phyloP scores from a whole-genome alignment of 1,284 basidiomycete species.

The Waitea zeae region DNA sequence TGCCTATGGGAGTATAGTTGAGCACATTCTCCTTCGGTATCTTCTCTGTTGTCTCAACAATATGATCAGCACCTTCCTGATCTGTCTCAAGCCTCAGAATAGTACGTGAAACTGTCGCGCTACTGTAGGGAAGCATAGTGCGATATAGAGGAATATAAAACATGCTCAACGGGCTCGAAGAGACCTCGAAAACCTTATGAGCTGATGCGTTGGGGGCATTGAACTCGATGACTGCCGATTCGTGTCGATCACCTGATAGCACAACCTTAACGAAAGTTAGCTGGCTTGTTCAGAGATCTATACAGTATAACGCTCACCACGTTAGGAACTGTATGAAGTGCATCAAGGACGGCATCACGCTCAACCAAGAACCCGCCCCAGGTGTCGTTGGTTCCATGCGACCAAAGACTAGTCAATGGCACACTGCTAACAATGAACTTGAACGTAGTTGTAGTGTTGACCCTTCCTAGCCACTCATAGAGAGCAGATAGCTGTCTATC shows the following conservation, averaged over 20 bases:
- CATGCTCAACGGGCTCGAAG: slow-evolving; percentile 55
- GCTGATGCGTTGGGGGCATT: slow-evolving; percentile 16
- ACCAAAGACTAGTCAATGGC: slow-evolving; percentile 68
- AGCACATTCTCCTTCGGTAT: slow-evolving; percentile 46
- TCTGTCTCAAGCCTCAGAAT: too few species aligned
- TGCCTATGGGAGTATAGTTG: slow-evolving; percentile 45
- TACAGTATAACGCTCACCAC: too few species aligned
- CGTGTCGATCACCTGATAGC: slow-evolving; percentile 60
- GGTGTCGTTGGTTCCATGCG: slow-evolving; percentile 41
- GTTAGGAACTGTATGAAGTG: slow-evolving; percentile 56
- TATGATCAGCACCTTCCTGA: slow-evolving; percentile 8
- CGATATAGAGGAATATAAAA: slow-evolving; percentile 48
- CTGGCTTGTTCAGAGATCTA: too few species aligned
- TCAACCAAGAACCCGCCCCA: slow-evolving; percentile 61
- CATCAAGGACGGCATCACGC: slow-evolving; percentile 35
- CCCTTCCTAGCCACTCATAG: slow-evolving; percentile 47
- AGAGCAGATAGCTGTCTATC: slow-evolving; percentile 46
- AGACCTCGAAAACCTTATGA: slow-evolving; percentile 30
- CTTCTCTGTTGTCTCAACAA: slow-evolving; percentile 9
- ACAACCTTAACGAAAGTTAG: too few species aligned
- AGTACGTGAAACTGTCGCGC: slow-evolving; percentile 24
- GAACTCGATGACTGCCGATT: slow-evolving; percentile 62
- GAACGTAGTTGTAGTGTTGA: slow-evolving; percentile 62
- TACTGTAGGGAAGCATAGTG: slow-evolving; percentile 27
- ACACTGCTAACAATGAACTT: slow-evolving; percentile 71